Percentiles rank a stretch among this genome's conserved stretches.
Evolutionary conservation across 169 alveolate genomes (phyloP).

Genomic region (Plasmodium vivax): DNA sequence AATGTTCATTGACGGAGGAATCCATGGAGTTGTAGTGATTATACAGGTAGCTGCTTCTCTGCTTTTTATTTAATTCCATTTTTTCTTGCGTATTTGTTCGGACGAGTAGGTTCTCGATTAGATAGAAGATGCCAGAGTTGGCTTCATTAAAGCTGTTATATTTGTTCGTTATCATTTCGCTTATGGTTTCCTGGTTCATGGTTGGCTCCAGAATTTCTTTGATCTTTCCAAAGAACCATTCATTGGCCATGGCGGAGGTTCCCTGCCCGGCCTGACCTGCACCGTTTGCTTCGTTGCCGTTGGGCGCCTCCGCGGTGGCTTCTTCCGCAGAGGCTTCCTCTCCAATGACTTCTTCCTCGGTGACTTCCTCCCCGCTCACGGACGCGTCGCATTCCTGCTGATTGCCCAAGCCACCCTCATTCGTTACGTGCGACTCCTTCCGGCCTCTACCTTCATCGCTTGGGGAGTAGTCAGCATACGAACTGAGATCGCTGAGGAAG

Average conservation of each 20-base stretch:
- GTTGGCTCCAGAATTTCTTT: constrained; percentile 54
- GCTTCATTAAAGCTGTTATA: constrained; percentile 67
- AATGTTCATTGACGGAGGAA: constrained; percentile 18
- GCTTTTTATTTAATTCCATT: constrained; percentile 15
- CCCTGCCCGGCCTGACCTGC: background rate
- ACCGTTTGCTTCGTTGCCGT: background rate
- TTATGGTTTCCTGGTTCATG: constrained; percentile 50
- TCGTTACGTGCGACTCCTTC: background rate
- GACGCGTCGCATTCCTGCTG: background rate
- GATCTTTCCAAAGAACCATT: constrained; percentile 64
- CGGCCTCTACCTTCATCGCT: constrained; percentile 34
- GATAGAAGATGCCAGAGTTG: constrained; percentile 59
- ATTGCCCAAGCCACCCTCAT: background rate
- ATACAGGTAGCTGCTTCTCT: constrained; percentile 12
- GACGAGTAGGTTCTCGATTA: constrained; percentile 33
- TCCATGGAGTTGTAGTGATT: constrained; percentile 55
- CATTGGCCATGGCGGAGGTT: background rate
- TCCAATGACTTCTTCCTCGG: too few relatives aligned
- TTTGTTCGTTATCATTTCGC: constrained; percentile 50
- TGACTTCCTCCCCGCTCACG: background rate
- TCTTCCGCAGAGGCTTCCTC: background rate
- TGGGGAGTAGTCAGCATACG: constrained; percentile 57
- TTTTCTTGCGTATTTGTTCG: constrained; percentile 38
- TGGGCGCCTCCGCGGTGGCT: background rate
- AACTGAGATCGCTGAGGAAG: constrained; percentile 61